Evolutionary conservation across 371 early-diverging fungal species (phyloP).

Genomic region (Mortierella sp.): DNA sequence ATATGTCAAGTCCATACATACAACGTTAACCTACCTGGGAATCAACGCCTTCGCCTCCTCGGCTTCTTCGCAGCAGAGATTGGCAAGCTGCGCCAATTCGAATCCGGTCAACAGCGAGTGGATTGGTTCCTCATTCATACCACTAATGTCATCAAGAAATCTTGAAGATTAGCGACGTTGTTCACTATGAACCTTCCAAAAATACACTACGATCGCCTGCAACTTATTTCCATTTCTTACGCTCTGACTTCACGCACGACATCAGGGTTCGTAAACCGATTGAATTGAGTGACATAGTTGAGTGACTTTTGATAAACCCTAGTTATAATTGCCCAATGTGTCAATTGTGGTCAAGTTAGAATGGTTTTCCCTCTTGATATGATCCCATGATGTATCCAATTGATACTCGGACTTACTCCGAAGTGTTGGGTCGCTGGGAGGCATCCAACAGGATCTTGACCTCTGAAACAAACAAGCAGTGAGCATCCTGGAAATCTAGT

Average conservation of each 20-base stretch:
- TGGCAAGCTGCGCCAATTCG: slow-evolving; percentile 90
- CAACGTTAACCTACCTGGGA: slow-evolving; percentile 71
- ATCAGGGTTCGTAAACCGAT: slow-evolving; percentile 86
- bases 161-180: not conserved
- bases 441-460: slow-evolving; percentile 85
- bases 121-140: slow-evolving; percentile 56
- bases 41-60: slow-evolving; percentile 89
- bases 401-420: slow-evolving; percentile 43
- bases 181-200: too few species aligned
- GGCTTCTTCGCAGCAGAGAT: slow-evolving; percentile 88
- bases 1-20: not conserved
- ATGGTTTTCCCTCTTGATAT: not conserved
- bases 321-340: not conserved
- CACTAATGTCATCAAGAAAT: slow-evolving; percentile 14
- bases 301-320: slow-evolving; percentile 84
- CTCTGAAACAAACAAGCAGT: slow-evolving; percentile 90
- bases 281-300: slow-evolving; percentile 85
- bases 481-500: slow-evolving; percentile 81
- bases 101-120: slow-evolving; percentile 74
- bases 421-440: slow-evolving; percentile 63
- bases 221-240: slow-evolving; percentile 56
- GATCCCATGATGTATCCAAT: not conserved
- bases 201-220: slow-evolving; percentile 1
- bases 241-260: slow-evolving; percentile 88
- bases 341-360: not conserved